These are phyloP conservation scores for Yamadazyma oceani DNA, from an alignment of 1,139 yeast genomes.

Conservation along the genomic window DNA sequence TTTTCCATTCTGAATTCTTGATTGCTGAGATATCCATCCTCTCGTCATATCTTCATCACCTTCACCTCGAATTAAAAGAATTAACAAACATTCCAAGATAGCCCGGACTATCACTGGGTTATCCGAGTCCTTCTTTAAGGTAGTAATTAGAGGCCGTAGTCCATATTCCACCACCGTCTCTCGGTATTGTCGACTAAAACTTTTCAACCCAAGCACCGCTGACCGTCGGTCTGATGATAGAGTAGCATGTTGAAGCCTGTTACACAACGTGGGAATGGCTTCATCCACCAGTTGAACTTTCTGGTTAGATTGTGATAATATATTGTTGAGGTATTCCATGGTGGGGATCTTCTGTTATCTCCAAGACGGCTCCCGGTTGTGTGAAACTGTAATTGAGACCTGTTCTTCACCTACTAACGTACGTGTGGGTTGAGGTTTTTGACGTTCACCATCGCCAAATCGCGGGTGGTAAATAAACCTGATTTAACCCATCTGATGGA, in stretches of 20 bases:
- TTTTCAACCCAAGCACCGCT: slow-evolving; percentile 86
- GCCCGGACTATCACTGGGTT: slow-evolving; percentile 80
- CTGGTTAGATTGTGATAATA: slow-evolving; percentile 33
- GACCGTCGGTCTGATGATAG: slow-evolving; percentile 84
- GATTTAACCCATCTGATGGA: too few species aligned
- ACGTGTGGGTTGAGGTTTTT: background rate
- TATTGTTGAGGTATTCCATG: slow-evolving; percentile 45
- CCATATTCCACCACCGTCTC: slow-evolving; percentile 92
- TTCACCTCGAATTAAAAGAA: slow-evolving; percentile 72
- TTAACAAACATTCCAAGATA: slow-evolving; percentile 78
- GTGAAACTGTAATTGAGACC: too few species aligned
- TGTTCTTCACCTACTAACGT: background rate
- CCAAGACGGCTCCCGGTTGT: too few species aligned
- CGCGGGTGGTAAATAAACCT: too few species aligned
- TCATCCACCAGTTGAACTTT: slow-evolving; percentile 70
- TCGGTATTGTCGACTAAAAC: slow-evolving; percentile 85
- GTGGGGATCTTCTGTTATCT: background rate
- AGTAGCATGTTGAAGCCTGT: slow-evolving; percentile 81
- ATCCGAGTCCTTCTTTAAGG: slow-evolving; percentile 63
- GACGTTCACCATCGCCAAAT: too few species aligned
- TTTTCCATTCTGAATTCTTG: slow-evolving; percentile 76
- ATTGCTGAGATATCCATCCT: slow-evolving; percentile 73
- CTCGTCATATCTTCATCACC: slow-evolving; percentile 58
- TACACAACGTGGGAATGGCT: slow-evolving; percentile 86
- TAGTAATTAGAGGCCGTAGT: slow-evolving; percentile 67